Conservation (phyloP, 768 basidiomycete genomes). For the Gloeopeniophorella convolvens region DNA sequence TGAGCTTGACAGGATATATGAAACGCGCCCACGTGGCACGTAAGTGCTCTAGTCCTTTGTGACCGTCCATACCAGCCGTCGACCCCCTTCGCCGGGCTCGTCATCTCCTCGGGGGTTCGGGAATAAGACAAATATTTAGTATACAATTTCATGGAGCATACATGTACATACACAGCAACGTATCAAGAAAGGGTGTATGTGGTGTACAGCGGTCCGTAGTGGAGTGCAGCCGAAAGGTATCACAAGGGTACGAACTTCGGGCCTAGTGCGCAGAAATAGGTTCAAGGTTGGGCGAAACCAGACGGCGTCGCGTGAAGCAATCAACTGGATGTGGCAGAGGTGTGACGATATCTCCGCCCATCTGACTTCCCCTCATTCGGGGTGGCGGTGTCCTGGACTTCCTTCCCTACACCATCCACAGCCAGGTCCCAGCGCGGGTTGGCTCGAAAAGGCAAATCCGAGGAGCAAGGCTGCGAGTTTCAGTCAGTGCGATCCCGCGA, state of each 20-base stretch:
- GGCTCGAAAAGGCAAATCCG: constrained; percentile 5
- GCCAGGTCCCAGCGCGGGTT: neutral
- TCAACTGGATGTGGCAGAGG: neutral
- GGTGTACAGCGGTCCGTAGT: too few species aligned
- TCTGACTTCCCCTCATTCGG: constrained; percentile 15
- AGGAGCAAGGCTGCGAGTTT: constrained; percentile 6
- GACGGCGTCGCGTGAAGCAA: neutral
- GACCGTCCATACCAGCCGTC: too few species aligned
- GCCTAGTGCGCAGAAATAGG: constrained; percentile 18
- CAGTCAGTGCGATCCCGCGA: constrained; percentile 9
- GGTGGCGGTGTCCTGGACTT: constrained; percentile 13
- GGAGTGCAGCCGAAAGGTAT: too few species aligned
- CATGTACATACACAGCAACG: too few species aligned
- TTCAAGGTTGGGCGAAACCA: constrained; percentile 9
- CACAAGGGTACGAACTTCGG: constrained; percentile 13
- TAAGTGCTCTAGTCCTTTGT: too few species aligned
- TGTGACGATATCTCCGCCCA: constrained; percentile 11
- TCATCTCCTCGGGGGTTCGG: too few species aligned
- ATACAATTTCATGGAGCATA: too few species aligned
- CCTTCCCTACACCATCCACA: constrained; percentile 11
- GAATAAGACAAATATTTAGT: too few species aligned
- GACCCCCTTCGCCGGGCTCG: too few species aligned
- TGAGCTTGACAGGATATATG: neutral
- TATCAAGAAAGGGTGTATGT: too few species aligned
- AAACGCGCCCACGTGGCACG: too few species aligned